Base-by-base conservation (phyloP, 345 rosid species). In the Murraya koenigii region DNA sequence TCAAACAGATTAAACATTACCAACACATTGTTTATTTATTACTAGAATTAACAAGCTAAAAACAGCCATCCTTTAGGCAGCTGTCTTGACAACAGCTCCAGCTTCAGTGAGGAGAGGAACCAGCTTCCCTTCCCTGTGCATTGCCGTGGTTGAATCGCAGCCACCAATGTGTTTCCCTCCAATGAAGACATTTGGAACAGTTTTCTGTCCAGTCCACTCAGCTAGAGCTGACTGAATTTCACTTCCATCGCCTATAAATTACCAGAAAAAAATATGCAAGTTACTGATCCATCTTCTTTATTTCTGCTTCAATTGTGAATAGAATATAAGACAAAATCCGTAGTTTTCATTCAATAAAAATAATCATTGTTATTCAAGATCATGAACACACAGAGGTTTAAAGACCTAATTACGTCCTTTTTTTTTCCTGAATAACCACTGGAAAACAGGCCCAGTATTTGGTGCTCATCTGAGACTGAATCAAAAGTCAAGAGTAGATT, bases 151-250 rank as follows among this genome's bases (percentile, higher is more conserved):
- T 19, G 36, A 0, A 77, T 91, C 93, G 33, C 94, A 94, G 82
- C 97, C 97, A 58, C 98, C 97, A 3, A 94, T 89, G 86, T 92
- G 96, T 13, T 90, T 86, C 62, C 96, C 94, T 4, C 94, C 92
- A 0, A 93, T 87, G 81, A 91, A 93, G 35, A 91, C 94, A 81
- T 85, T 87, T 3, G 95, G 95, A 84, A 93, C 97, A 0, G 95
- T 90, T 47, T 75, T 80, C 72, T 88, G 97, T 65, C 94, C 91
- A 1, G 93, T 90, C 96, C 86, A 89, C 83, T 89, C 87, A 0
- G 65, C 87, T 77, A 94, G 81, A 55, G 94, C 96, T 66, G 87
- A 70, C 72, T 89, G 96, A 64, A 90, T 68, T 14, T 85, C 79
- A 60, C 65, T 47, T 84, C 98, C 98, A 82, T 94, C 97, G 71